These are phyloP conservation scores for Aspergillus melleus DNA, from an alignment of 2,329 filamentous ascomycete genomes.

Conservation along the genomic window DNA sequence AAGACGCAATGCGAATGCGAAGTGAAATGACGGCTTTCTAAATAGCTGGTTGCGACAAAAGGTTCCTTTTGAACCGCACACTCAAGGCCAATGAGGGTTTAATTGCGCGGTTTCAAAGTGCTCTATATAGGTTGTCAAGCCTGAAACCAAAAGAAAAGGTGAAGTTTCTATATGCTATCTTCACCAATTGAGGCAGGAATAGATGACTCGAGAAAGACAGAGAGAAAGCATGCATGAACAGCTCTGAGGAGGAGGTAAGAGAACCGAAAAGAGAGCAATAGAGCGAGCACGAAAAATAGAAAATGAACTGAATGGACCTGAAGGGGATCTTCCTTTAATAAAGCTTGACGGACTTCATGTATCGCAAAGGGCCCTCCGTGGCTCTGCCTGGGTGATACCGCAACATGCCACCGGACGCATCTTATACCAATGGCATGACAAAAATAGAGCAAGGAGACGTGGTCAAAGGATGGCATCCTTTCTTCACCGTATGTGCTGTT, in stretches of 20 bases:
- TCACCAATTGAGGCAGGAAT: not conserved
- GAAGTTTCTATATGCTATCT: not conserved
- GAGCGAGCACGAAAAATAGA: not conserved
- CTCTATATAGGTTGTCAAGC: not conserved
- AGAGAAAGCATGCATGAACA: not conserved
- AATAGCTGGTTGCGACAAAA: not conserved
- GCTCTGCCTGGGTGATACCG: slow-evolving; percentile 20
- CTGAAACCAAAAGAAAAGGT: not conserved
- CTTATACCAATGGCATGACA: slow-evolving; percentile 14
- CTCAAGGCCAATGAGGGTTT: not conserved
- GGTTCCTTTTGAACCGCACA: not conserved
- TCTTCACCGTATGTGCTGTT: slow-evolving; percentile 16
- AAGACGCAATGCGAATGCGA: not conserved
- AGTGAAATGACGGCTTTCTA: not conserved
- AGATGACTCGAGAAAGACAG: not conserved
- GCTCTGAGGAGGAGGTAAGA: not conserved
- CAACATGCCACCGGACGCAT: slow-evolving; percentile 18
- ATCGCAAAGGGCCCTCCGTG: slow-evolving; percentile 1
- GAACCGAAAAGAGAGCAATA: not conserved
- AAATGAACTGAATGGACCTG: not conserved
- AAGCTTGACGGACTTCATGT: not conserved
- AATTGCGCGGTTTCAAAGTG: not conserved
- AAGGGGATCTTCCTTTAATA: not conserved
- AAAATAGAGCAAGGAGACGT: slow-evolving; percentile 7
- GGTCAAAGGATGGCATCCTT: slow-evolving; percentile 1